phyloP scores from a whole-genome alignment of 192 early-diverging fungal genomes.

The Coemansia nantahalensis region DNA sequence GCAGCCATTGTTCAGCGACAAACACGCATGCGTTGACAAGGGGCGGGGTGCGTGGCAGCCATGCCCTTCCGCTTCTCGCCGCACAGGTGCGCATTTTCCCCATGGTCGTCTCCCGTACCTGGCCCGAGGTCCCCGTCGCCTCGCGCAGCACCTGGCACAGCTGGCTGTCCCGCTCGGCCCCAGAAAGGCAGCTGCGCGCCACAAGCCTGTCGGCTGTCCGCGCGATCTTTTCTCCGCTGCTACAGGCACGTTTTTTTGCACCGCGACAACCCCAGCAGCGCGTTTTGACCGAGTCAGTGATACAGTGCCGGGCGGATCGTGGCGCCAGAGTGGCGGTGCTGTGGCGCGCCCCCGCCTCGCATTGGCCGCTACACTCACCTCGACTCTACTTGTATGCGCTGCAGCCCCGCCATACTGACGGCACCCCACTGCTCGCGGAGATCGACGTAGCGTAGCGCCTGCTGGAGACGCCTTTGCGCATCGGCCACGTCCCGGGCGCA shows the following conservation, averaged over 20 bases:
- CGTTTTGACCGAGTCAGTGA: no score
- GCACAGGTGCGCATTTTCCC: no score
- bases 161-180: constrained; percentile 13
- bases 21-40: no score
- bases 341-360: no score
- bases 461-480: constrained; percentile 10
- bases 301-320: no score
- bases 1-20: no score
- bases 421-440: constrained; percentile 35
- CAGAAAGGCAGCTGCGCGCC: constrained; percentile 20
- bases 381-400: constrained; percentile 16
- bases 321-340: no score
- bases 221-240: constrained; percentile 4
- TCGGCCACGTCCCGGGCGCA: neutral
- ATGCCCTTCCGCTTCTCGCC: no score
- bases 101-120: no score
- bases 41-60: no score
- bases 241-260: neutral
- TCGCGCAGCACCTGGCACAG: constrained; percentile 17
- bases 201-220: constrained; percentile 31
- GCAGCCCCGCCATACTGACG: constrained; percentile 15
- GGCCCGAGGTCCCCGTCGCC: constrained; percentile 3
- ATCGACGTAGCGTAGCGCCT: constrained; percentile 19
- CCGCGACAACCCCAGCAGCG: no score
- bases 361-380: no score